Evolutionary conservation across 2,329 filamentous ascomycete species (phyloP), one percentile per base, ranked within the genome.

Genomic region (Fusarium globosum): DNA sequence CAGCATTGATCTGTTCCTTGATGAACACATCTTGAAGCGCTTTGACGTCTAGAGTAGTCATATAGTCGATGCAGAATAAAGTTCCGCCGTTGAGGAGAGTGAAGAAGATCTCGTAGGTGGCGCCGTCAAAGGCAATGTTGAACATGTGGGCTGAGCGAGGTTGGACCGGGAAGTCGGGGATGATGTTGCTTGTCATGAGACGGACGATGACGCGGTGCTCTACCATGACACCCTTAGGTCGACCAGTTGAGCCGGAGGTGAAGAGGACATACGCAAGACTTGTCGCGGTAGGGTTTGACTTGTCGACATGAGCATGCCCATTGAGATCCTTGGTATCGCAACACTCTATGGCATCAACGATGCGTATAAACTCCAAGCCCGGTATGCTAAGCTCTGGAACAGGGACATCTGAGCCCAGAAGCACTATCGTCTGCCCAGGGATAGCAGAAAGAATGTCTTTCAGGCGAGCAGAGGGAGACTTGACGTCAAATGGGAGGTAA

Each of bases 171-270:
- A 61, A 51, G 16, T 43, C 38, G 7, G 55, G n/a, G 3, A 74
- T 35, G n/a, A 65, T 62, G 23, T 56, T 53, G 16, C 67, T 60
- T 36, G 42, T 67, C n/a, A 68, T 57, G 14, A 68, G 66, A 11
- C 74, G 57, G 3, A 76, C n/a, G 21, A 76, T 62, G 4, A 45
- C 51, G 4, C 74, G 73, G 20, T 76, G 74, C 51, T 76, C 71
- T 30, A 76, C 55, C 70, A 87, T 82, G 23, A 87, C 85, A 38
- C 86, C 86, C 77, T 88, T 88, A 5, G 86, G 86, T 35, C 79
- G 78, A 5, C 86, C 86, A 1, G 86, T 88, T 12, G 85, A 87
- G 6, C 86, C 86, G 9, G 86, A 87, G 11, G 86, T 88, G 69
- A 87, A 88, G 74, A 87, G 84, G 65, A 87, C 85, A 30, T 79